Evolutionary conservation across 2,329 filamentous ascomycete genomes (phyloP).

Genomic region (Cadophora sp.): DNA sequence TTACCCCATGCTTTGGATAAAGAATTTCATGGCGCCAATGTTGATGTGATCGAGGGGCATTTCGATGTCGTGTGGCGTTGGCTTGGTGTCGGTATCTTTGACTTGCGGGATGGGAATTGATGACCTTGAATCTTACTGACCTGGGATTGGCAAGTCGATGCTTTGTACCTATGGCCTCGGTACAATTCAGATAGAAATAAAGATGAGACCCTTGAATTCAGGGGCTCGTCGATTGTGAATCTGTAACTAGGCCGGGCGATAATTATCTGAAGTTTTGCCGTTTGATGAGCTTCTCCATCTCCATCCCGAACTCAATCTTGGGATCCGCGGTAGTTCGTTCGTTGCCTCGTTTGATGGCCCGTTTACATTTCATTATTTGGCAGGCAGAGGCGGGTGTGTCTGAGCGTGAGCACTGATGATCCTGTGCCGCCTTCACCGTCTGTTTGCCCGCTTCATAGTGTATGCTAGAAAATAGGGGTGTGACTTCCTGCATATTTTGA

Average conservation of each 20-base stretch:
- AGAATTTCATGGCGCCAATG: slow-evolving; percentile 5
- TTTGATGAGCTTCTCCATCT: neutral
- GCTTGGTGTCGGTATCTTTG: neutral
- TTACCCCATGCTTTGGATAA: slow-evolving; percentile 31
- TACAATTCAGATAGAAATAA: neutral
- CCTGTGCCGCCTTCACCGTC: slow-evolving; percentile 7
- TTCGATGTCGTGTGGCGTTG: slow-evolving; percentile 21
- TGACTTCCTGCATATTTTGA: slow-evolving; percentile 6
- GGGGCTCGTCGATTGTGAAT: neutral
- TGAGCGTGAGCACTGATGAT: neutral
- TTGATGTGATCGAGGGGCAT: slow-evolving; percentile 8
- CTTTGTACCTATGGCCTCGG: neutral
- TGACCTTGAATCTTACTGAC: neutral
- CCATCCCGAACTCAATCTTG: neutral
- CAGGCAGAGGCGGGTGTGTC: neutral
- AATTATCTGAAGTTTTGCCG: neutral
- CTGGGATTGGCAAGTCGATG: neutral
- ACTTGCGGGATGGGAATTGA: neutral
- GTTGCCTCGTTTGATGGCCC: neutral
- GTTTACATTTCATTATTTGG: neutral
- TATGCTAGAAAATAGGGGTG: slow-evolving; percentile 5
- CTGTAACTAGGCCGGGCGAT: neutral
- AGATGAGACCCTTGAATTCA: neutral
- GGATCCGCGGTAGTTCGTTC: neutral
- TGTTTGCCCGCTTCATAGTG: neutral